Evolutionary conservation across 108 stramenopile genomes (phyloP).

Genomic region (Skeletonema potamos): DNA sequence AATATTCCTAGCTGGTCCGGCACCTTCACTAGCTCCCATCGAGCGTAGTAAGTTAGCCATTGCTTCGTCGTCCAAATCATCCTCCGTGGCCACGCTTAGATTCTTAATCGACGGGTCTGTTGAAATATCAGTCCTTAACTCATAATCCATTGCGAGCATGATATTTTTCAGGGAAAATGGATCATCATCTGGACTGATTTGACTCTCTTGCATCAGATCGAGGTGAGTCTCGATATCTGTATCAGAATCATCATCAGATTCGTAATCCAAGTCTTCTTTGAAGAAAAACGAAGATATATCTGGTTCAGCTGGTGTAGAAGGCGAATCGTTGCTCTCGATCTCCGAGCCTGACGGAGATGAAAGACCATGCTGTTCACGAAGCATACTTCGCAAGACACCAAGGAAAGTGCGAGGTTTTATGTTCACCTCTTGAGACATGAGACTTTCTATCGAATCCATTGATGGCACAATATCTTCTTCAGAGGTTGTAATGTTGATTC

Average conservation of each 20-base stretch:
- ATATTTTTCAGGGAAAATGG: conserved; percentile 23
- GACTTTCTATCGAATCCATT: background rate
- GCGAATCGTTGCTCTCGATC: background rate
- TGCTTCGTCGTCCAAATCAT: conserved; percentile 40
- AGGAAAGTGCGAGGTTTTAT: conserved; percentile 67
- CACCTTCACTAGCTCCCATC: conserved; percentile 53
- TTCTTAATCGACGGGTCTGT: conserved; percentile 22
- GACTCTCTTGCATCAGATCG: background rate
- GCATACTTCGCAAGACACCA: conserved; percentile 53
- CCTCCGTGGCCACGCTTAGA: conserved; percentile 17
- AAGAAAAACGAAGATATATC: conserved; percentile 40
- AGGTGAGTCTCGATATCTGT: background rate
- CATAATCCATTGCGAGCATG: conserved; percentile 41
- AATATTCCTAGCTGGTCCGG: conserved; percentile 68
- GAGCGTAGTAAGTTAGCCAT: conserved; percentile 65
- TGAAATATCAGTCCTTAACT: conserved; percentile 6
- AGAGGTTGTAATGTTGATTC: conserved; percentile 34
- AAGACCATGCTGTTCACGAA: conserved; percentile 23
- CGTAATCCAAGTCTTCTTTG: conserved; percentile 43
- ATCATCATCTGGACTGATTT: background rate
- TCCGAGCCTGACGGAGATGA: conserved; percentile 1
- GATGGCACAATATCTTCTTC: background rate
- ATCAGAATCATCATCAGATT: conserved; percentile 4
- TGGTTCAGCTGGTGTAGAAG: conserved; percentile 12
- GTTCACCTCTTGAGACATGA: conserved; percentile 22